These are phyloP conservation scores for Zymoseptoria brevis DNA, from an alignment of 2,329 filamentous ascomycete genomes.

Conservation along the genomic window DNA sequence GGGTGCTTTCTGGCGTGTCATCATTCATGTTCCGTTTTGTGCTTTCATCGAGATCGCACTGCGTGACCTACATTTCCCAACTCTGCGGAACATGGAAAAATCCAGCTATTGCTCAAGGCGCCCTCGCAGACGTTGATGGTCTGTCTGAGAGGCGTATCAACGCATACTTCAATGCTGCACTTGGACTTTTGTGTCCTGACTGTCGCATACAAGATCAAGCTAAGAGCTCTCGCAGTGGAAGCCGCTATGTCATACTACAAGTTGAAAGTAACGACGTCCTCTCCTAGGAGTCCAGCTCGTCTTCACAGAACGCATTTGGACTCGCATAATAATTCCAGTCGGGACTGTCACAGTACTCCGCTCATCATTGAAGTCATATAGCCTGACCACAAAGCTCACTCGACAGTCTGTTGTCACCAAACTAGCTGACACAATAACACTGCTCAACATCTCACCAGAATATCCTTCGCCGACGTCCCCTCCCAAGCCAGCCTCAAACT, in stretches of 20 bases:
- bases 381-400: background rate
- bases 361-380: background rate
- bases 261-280: background rate
- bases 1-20: too few species aligned
- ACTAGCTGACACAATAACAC: background rate
- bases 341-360: background rate
- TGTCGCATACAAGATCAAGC: too few species aligned
- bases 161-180: too few species aligned
- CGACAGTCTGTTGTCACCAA: background rate
- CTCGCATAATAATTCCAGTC: background rate
- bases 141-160: too few species aligned
- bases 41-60: too few species aligned
- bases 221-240: background rate
- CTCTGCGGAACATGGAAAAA: background rate
- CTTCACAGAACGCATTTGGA: background rate
- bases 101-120: background rate
- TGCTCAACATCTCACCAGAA: background rate
- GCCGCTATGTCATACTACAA: background rate
- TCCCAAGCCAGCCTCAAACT: conserved; percentile 30
- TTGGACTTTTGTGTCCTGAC: too few species aligned
- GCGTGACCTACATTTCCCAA: background rate
- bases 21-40: too few species aligned
- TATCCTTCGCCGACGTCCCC: conserved; percentile 28
- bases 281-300: background rate
- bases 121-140: too few species aligned